Evolutionary conservation across 805 yeast species (phyloP), one percentile per base, ranked within the genome.

Genomic region (Dipodascus geniculatus): DNA sequence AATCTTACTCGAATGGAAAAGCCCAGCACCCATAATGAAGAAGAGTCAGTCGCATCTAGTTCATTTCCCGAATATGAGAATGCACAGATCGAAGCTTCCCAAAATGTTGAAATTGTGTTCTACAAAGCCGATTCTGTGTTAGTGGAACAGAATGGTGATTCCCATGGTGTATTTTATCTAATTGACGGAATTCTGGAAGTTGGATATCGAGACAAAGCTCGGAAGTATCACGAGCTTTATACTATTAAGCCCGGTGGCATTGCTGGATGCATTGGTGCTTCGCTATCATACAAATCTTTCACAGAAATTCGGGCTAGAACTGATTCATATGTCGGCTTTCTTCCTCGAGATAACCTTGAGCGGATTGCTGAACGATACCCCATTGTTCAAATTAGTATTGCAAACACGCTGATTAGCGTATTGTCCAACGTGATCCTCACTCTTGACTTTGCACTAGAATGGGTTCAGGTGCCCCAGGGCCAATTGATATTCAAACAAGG

Each of bases 401-500:
- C 98, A 0, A 81, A 81, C 56, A 76, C 81, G 6, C 70, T 91
- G 57, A 81, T 85, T 48, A 74, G 73, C n/a, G 73, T 85, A 1
- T 67, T 93, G 42, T 83, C 90, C 24, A 71, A 77, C 24, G 79
- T 85, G 53, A 72, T 91, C 42, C 68, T 85, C 42, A 79, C 84
- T 54, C 78, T 93, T 47, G 98, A 91, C 63, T 87, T 86, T 67
- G 96, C 97, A 0, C 71, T 93, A 51, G 99, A 93, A 66, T 91
- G 98, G 98, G 81, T 90, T 44, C 96, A 88, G 55, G 74, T 86
- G 11, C 81, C 81, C n/a, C 91, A 97, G 1, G 96, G 97, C 0
- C 83, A 83, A 51, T 75, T 83, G 0, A 67, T 93, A 20, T 88
- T 85, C 61, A 76, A 80, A 1, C 93, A 91, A 65, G 95, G 88